phyloP scores from a whole-genome alignment of 177 flowering plant genomes.

The Vitis hybrid region DNA sequence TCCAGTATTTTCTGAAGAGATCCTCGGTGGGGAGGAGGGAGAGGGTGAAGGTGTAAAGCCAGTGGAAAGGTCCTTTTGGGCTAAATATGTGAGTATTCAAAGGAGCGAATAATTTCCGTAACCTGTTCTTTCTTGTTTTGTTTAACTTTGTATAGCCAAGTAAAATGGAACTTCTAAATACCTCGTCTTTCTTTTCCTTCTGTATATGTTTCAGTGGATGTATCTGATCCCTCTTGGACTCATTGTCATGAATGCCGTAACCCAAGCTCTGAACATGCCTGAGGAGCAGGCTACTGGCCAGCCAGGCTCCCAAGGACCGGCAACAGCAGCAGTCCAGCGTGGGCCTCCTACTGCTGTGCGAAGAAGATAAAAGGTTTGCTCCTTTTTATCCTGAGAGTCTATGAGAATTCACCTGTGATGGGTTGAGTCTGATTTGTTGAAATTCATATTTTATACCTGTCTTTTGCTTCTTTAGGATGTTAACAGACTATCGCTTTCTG shows the following conservation, averaged over 20 bases:
- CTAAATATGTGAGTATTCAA: conserved; percentile 82
- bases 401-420: no score
- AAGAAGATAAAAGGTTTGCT: conserved; percentile 47
- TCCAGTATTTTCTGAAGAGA: conserved; percentile 76
- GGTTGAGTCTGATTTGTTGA: no score
- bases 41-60: conserved; percentile 71
- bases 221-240: conserved; percentile 90
- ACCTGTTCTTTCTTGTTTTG: neutral
- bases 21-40: conserved; percentile 51
- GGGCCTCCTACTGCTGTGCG: conserved; percentile 55
- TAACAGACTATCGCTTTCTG: no score
- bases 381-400: no score
- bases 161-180: neutral
- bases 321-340: conserved; percentile 45
- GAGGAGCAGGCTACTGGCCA: conserved; percentile 81
- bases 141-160: neutral
- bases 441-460: no score
- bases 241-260: conserved; percentile 85
- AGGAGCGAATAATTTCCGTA: neutral
- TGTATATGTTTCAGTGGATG: conserved; percentile 77
- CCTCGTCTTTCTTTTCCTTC: neutral
- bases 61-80: conserved; percentile 91
- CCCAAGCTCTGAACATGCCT: conserved; percentile 95
- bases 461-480: no score
- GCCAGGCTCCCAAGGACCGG: conserved; percentile 40